Percentiles rank a stretch among this genome's conserved stretches.
phyloP scores from a whole-genome alignment of 202 grass and related monocot genomes.

The Panicum hallii region DNA sequence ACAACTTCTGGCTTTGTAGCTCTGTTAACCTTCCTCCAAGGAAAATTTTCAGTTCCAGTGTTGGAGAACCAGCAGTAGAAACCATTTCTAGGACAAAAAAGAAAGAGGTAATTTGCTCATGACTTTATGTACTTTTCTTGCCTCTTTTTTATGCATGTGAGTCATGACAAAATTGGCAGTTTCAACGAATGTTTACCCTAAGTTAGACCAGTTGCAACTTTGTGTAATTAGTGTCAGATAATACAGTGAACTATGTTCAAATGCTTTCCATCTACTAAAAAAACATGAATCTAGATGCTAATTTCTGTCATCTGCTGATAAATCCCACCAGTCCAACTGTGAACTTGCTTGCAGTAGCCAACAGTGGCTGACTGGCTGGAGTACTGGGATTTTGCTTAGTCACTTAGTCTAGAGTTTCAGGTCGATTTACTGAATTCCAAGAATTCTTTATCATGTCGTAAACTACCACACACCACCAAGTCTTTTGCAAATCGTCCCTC shows the following conservation, averaged over 20 bases:
- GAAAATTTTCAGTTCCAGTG: constrained; percentile 56
- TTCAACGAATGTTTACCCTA: constrained; percentile 7
- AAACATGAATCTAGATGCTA: not conserved
- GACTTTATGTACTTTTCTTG: not conserved
- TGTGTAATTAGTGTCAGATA: not conserved
- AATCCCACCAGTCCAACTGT: not conserved
- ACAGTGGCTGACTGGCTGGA: not conserved
- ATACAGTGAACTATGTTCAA: not conserved
- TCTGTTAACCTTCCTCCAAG: constrained; percentile 69
- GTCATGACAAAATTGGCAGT: not conserved
- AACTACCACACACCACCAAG: not conserved
- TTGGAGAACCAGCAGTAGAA: constrained; percentile 43
- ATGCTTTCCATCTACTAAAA: not conserved
- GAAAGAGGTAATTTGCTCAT: constrained; percentile 62
- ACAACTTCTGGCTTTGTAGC: constrained; percentile 45
- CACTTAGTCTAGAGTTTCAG: not conserved
- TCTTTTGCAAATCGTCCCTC: not conserved
- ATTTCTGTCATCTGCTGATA: constrained; percentile 15
- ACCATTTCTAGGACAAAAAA: constrained; percentile 52
- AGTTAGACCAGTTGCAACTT: not conserved
- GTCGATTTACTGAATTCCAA: constrained; percentile 15
- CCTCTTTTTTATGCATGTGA: not conserved
- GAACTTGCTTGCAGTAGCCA: not conserved
- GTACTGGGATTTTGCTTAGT: constrained; percentile 17
- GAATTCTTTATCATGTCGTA: constrained; percentile 23